phyloP scores from a whole-genome alignment of 2,329 filamentous ascomycete genomes.

The Lachnellula occidentalis region DNA sequence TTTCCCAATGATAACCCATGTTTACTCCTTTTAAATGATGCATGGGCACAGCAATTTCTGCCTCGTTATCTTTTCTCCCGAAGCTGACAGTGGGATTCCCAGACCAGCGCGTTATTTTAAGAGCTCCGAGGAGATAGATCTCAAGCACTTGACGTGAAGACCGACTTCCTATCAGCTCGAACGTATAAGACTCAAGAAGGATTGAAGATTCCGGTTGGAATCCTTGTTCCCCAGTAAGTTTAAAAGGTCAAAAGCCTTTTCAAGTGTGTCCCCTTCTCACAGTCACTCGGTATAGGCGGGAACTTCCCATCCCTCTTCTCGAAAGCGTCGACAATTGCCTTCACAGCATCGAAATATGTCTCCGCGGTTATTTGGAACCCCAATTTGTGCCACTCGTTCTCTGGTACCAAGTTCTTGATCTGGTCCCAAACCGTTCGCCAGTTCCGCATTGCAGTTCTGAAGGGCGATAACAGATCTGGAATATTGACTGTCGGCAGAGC shows the following conservation, averaged over 20 bases:
- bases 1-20: too few relatives aligned
- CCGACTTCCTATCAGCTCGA: not conserved
- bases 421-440: slow-evolving; percentile 30
- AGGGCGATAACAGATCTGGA: slow-evolving; percentile 17
- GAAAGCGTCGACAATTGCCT: slow-evolving; percentile 19
- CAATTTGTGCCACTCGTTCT: slow-evolving; percentile 25
- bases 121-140: not conserved
- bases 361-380: slow-evolving; percentile 30
- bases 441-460: slow-evolving; percentile 25
- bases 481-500: slow-evolving; percentile 15
- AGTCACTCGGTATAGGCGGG: slow-evolving; percentile 25
- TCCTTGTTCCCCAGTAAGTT: not conserved
- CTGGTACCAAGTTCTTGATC: slow-evolving; percentile 12
- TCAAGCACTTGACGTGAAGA: too few relatives aligned
- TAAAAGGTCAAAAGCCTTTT: slow-evolving; percentile 24
- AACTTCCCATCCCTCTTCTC: slow-evolving; percentile 23
- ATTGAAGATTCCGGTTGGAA: not conserved
- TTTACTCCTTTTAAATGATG: too few relatives aligned
- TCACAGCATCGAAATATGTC: slow-evolving; percentile 25
- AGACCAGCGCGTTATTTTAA: not conserved
- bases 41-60: too few relatives aligned
- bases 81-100: not conserved
- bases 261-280: slow-evolving; percentile 28
- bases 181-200: not conserved
- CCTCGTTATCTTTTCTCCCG: not conserved